Evolutionary conservation across 768 basidiomycete species (phyloP).

Genomic region (Russula sp.): DNA sequence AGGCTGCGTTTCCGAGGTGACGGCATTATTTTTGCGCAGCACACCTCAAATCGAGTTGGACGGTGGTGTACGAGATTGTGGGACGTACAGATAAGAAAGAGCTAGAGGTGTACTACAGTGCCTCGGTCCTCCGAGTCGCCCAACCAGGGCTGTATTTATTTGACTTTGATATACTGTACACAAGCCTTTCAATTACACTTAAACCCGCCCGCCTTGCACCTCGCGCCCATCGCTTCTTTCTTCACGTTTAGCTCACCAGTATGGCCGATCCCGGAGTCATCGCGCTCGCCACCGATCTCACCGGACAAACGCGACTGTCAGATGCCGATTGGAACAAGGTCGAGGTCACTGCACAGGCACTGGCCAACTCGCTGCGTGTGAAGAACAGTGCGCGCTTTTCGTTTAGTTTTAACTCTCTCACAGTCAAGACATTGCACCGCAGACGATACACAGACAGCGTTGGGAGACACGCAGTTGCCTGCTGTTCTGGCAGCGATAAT

Average conservation of each 20-base stretch:
- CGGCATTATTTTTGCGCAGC: background rate
- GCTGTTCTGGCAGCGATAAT: constrained; percentile 57
- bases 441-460: constrained; percentile 65
- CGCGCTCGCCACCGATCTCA: constrained; percentile 15
- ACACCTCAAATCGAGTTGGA: background rate
- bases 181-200: background rate
- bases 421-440: constrained; percentile 1
- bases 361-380: constrained; percentile 16
- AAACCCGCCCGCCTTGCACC: background rate
- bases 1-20: background rate
- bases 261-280: constrained; percentile 15
- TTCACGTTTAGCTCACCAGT: background rate
- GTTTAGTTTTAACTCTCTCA: background rate
- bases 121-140: too few species aligned
- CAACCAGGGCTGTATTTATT: too few species aligned
- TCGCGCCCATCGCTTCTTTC: background rate
- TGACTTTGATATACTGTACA: background rate
- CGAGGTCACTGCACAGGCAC: constrained; percentile 12
- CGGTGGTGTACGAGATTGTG: background rate
- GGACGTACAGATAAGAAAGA: background rate
- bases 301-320: constrained; percentile 6
- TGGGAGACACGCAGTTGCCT: constrained; percentile 61
- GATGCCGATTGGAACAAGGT: constrained; percentile 20
- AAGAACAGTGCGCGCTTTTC: constrained; percentile 12
- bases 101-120: too few species aligned